Conservation (phyloP, 2,329 filamentous ascomycete genomes). For the Pseudohalonectria lignicola region DNA sequence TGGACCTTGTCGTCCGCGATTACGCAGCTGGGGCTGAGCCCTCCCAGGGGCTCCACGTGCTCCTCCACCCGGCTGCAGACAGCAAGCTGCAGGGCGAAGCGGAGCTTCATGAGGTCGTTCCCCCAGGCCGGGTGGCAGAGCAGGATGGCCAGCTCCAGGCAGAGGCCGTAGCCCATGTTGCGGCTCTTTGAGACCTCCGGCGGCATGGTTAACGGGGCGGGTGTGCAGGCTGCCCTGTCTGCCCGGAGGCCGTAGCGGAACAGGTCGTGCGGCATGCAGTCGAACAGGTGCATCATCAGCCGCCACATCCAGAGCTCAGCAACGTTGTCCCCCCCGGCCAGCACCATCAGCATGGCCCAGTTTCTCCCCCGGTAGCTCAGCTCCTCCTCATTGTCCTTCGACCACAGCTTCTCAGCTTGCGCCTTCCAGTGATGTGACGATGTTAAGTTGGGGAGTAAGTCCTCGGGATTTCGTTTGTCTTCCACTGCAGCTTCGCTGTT, state of each 20-base stretch:
- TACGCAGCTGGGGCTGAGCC: neutral
- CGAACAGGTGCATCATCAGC: conserved; percentile 2
- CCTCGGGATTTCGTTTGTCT: neutral
- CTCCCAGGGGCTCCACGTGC: conserved; percentile 2
- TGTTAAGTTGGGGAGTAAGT: too few relatives aligned
- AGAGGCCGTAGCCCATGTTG: neutral
- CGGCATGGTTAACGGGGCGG: neutral
- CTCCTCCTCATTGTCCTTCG: neutral
- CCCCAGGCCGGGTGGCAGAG: conserved; percentile 3
- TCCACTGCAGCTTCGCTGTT: too few relatives aligned
- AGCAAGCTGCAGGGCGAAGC: conserved; percentile 1
- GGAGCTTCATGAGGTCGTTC: neutral
- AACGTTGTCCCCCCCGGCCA: neutral
- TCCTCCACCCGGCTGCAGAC: neutral
- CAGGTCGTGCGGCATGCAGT: conserved; percentile 1
- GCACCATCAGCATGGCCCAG: neutral
- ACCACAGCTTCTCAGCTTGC: neutral
- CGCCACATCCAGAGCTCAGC: conserved; percentile 4
- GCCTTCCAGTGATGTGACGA: too few relatives aligned
- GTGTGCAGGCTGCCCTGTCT: neutral
- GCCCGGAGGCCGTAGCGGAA: conserved; percentile 3
- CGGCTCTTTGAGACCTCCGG: neutral
- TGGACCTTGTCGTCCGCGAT: neutral
- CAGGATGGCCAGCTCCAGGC: conserved; percentile 1
- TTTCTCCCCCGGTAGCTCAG: neutral